Conservation (phyloP, 148 eudicot species). For the Diospyros kaki region DNA sequence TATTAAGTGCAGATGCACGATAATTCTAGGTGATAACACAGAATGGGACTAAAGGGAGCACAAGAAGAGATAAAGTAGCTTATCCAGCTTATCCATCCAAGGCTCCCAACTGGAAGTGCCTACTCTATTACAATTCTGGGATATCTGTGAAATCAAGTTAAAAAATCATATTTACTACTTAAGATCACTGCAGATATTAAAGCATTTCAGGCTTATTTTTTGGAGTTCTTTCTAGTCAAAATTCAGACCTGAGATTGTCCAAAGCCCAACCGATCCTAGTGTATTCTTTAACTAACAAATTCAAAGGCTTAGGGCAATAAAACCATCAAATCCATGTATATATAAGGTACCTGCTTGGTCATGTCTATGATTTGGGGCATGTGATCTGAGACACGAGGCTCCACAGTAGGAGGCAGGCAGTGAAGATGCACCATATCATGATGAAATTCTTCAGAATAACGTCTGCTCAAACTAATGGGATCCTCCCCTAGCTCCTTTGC, state of each 20-base stretch:
- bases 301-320: neutral
- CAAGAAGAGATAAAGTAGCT: too few relatives aligned
- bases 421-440: slow-evolving; percentile 74
- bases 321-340: neutral
- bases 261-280: neutral
- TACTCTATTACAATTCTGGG: too few relatives aligned
- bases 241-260: neutral
- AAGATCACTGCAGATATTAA: too few relatives aligned
- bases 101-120: too few relatives aligned
- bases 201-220: neutral
- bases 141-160: too few relatives aligned
- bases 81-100: too few relatives aligned
- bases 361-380: slow-evolving; percentile 89
- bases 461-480: slow-evolving; percentile 80
- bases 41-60: too few relatives aligned
- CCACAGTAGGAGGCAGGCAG: slow-evolving; percentile 78
- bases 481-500: slow-evolving; percentile 87
- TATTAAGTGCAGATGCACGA: too few relatives aligned
- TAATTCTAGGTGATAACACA: too few relatives aligned
- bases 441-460: slow-evolving; percentile 86
- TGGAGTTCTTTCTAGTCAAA: neutral
- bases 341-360: slow-evolving; percentile 70
- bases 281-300: neutral
- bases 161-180: too few relatives aligned
- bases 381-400: slow-evolving; percentile 97